Conservation (phyloP, 1,284 basidiomycete species). For the Cutaneotrichosporon cutaneum region DNA sequence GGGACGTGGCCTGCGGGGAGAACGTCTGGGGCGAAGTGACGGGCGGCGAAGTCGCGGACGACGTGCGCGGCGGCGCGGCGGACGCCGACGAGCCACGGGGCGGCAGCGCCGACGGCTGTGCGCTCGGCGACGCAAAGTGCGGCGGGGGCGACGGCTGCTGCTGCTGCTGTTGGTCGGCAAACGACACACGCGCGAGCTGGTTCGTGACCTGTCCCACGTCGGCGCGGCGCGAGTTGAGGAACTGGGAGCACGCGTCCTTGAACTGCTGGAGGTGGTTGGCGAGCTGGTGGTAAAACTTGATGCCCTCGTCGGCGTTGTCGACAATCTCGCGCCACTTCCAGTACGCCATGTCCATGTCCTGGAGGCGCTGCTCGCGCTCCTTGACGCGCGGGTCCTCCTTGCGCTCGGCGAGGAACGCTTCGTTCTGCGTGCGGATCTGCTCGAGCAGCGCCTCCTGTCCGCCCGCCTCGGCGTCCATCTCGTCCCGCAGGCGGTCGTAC, state of each 20-base stretch:
- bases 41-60: constrained; percentile 5
- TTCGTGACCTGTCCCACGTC: constrained; percentile 53
- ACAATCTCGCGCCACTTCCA: constrained; percentile 84
- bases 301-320: constrained; percentile 81
- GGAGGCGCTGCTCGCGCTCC: constrained; percentile 78
- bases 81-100: not conserved
- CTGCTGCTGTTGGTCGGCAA: constrained; percentile 10
- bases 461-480: constrained; percentile 62
- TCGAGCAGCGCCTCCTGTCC: constrained; percentile 68
- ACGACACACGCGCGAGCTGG: constrained; percentile 26
- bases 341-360: constrained; percentile 83
- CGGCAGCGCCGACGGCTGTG: constrained; percentile 12
- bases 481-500: constrained; percentile 70
- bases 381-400: constrained; percentile 75
- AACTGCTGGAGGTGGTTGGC: constrained; percentile 68
- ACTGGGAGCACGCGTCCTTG: constrained; percentile 70
- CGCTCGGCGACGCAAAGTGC: constrained; percentile 7
- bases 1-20: constrained; percentile 19
- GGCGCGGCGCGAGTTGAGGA: constrained; percentile 67
- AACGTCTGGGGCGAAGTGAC: constrained; percentile 11
- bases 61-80: constrained; percentile 10
- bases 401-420: constrained; percentile 73
- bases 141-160: not conserved
- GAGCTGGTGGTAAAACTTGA: constrained; percentile 86
- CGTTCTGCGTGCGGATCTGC: constrained; percentile 69